phyloP scores from a whole-genome alignment of 2,329 filamentous ascomycete species.

The Cordyceps farinosa region DNA sequence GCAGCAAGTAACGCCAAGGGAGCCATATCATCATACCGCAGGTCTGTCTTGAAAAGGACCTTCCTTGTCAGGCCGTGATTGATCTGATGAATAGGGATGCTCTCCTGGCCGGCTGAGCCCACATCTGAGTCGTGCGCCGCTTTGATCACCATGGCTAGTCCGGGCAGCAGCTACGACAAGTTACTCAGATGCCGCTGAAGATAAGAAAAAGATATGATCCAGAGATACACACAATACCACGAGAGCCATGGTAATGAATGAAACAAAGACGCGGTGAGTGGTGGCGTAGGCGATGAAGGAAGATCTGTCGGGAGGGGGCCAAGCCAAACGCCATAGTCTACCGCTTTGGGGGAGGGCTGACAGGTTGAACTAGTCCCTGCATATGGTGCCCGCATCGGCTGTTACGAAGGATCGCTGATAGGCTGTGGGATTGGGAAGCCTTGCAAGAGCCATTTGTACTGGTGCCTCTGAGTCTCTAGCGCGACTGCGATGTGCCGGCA shows the following conservation, averaged over 20 bases:
- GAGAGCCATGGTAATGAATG: background rate
- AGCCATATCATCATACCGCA: constrained; percentile 18
- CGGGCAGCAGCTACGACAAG: background rate
- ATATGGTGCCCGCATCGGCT: background rate
- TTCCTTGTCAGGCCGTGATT: constrained; percentile 23
- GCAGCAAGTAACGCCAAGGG: background rate
- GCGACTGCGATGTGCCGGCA: background rate
- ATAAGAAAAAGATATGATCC: no score
- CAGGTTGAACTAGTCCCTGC: background rate
- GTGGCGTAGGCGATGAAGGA: background rate
- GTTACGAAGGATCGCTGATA: background rate
- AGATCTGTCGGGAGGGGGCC: constrained; percentile 4
- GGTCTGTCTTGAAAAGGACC: constrained; percentile 30
- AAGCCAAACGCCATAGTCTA: background rate
- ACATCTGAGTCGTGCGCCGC: constrained; percentile 22
- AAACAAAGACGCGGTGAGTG: background rate
- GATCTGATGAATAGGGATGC: constrained; percentile 1
- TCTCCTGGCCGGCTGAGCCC: constrained; percentile 17
- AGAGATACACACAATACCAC: background rate
- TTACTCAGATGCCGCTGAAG: no score
- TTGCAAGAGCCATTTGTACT: background rate
- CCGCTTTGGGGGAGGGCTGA: background rate
- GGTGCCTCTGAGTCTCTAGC: background rate
- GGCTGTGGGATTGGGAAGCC: background rate
- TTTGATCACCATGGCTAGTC: constrained; percentile 21